Percentiles rank a stretch among this genome's conserved stretches.
phyloP scores from a whole-genome alignment of 192 early-diverging fungal species.

The Coemansia sp. region DNA sequence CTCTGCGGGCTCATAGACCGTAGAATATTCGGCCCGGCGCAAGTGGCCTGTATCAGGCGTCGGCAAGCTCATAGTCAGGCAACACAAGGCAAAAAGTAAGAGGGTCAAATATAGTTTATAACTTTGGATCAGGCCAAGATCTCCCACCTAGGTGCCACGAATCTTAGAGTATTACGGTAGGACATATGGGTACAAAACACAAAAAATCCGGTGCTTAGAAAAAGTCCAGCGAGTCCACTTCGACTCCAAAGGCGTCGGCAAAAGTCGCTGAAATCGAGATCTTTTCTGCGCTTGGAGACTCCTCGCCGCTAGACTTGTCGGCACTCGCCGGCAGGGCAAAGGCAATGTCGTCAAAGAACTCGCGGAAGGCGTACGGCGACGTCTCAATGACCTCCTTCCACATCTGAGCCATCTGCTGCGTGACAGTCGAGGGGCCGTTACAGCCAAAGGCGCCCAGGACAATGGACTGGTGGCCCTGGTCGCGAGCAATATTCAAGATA shows the following conservation, averaged over 20 bases:
- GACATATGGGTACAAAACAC: not conserved
- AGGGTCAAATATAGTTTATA: not conserved
- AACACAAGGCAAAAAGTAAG: not conserved
- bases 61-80: slow-evolving; percentile 52
- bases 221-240: slow-evolving; percentile 48
- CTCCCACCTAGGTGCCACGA: not conserved
- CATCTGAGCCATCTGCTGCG: slow-evolving; percentile 43
- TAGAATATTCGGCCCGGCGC: slow-evolving; percentile 57
- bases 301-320: slow-evolving; percentile 25
- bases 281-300: slow-evolving; percentile 25
- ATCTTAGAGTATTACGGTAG: not conserved
- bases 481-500: slow-evolving; percentile 48
- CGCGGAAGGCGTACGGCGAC: slow-evolving; percentile 49
- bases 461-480: slow-evolving; percentile 51
- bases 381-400: slow-evolving; percentile 53
- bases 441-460: slow-evolving; percentile 54
- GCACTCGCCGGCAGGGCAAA: slow-evolving; percentile 34
- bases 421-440: slow-evolving; percentile 29
- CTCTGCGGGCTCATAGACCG: slow-evolving; percentile 90
- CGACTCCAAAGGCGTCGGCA: slow-evolving; percentile 40
- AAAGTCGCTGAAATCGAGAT: slow-evolving; percentile 35
- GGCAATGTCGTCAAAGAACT: slow-evolving; percentile 53
- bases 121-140: not conserved
- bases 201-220: slow-evolving; percentile 18
- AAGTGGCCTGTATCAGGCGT: slow-evolving; percentile 80